Evolutionary conservation across 1,284 basidiomycete species (phyloP).

Genomic region (Cerioporus squamosus): DNA sequence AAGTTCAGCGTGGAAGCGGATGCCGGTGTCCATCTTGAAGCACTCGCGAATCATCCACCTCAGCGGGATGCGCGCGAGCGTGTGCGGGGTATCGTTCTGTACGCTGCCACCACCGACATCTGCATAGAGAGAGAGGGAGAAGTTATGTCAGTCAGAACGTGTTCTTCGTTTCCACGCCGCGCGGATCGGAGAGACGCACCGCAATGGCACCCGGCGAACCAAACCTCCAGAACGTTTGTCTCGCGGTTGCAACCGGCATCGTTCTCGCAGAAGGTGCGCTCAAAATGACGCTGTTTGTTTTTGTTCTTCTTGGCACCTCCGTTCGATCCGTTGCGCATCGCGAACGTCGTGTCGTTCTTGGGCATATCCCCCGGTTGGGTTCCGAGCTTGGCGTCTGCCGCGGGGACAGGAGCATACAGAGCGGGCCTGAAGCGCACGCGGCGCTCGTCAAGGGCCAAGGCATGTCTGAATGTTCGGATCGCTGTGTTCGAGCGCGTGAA

Average conservation of each 20-base stretch:
- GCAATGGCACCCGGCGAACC: constrained; percentile 56
- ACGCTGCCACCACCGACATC: constrained; percentile 62
- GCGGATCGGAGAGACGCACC: constrained; percentile 39
- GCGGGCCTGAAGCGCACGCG: constrained; percentile 65
- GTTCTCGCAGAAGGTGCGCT: constrained; percentile 21
- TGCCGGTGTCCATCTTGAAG: constrained; percentile 44
- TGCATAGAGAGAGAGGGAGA: constrained; percentile 21
- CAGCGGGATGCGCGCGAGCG: constrained; percentile 61
- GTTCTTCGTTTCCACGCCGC: neutral
- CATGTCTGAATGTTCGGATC: constrained; percentile 68
- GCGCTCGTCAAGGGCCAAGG: constrained; percentile 68
- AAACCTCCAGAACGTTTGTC: constrained; percentile 57
- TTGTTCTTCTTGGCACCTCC: neutral
- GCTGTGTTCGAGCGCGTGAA: constrained; percentile 65
- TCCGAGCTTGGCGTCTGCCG: constrained; percentile 36
- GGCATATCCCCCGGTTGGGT: constrained; percentile 52
- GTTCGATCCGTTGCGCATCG: constrained; percentile 15
- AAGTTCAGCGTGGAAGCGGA: constrained; percentile 44
- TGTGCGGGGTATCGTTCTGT: constrained; percentile 51
- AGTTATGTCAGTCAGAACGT: neutral
- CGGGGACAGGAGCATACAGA: constrained; percentile 36
- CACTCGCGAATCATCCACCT: constrained; percentile 72
- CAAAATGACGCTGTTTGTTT: constrained; percentile 6
- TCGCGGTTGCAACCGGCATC: constrained; percentile 11
- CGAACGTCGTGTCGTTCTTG: constrained; percentile 26